Base-by-base conservation (phyloP, 768 basidiomycete species). In the Lactarius indigo region DNA sequence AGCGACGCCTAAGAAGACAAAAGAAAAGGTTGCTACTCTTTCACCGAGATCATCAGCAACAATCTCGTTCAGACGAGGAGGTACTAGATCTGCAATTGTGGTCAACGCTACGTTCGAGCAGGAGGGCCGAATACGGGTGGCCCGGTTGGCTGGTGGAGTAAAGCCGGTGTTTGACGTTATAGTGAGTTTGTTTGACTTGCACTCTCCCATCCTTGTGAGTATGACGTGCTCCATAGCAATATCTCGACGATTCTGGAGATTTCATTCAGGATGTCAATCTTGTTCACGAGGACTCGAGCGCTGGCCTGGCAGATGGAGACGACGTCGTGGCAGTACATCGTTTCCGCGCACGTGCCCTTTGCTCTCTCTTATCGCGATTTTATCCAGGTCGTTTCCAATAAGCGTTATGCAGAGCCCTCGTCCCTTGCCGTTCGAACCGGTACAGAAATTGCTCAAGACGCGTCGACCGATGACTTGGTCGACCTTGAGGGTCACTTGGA, bases 401-500 rank as follows among this genome's bases (percentile, higher is more conserved):
- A 85, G 71, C 87, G 92, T 47, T 94, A 94, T 74, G 77, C 78
- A 57, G 92, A 94, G 74, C 74, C 83, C 9, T 78, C 87, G 10
- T 78, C 81, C 9, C 71, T 90, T n/a, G 82, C 85, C 10, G 81
- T 92, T 58, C 82, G 82, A 55, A 86, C 87, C n/a, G 92, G 90
- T 8, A 74, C 80, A 31, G 85, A 87, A 65, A 76, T 87, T 8
- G 86, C 85, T n/a, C 84, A 87, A 63, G 85, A 86, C 64, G 76
- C 77, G 8, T 75, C 78, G n/a, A 70, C 78, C 63, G 82, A 87
- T 69, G 86, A 86, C 64, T 76, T 81, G 5, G 78, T 79, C 37
- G 80, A 85, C 66, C 74, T 86, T 4, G 89, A 92, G 30, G 91
- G 92, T 33, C 78, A 85, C 41, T 82, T 94, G 12, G 91, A 94